Base-by-base conservation (phyloP, 768 basidiomycete species). In the Amanita inopinata region DNA sequence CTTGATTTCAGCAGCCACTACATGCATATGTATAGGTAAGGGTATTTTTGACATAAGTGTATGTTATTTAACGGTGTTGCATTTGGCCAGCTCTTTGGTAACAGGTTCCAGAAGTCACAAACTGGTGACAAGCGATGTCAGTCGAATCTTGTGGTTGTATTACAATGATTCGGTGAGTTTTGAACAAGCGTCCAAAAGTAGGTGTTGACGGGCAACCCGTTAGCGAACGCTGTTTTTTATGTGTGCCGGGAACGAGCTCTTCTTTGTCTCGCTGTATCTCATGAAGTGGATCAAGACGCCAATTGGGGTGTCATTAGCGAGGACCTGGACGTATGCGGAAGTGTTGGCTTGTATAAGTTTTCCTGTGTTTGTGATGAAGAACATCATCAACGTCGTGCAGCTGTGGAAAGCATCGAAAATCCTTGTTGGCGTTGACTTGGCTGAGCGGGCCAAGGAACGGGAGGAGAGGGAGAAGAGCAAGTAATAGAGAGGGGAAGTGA, bases 1-100 rank as follows among this genome's bases (percentile, higher is more conserved):
- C 77, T 99, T 45, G 96, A 99, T 61, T 99, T 99, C 60, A 83
- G 86, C 53, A 94, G 90, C 52, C 96, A 98, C 63, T 98, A 98
- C 64, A 97, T 98, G 79, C 96, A 98, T 61, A 99, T 98, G 96
- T 96, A 97, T 62, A 96, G 94, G 94, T 93, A 53, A 40, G 51
- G 46, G 14, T 27, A 3, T 2, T 19, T 8, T 31, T 14, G 10
- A 41, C 40, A 43, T 34, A 10, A 32, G 10, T 32, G 12, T 28
- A 18, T 22, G 8, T 27, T 19, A 9, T 25, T 30, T 49, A 45
- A 43, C 34, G 46, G 53, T 37, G 59, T 40, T 1, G 17, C 36
- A 20, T n/a, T 28, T 42, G 18, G 14, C 12, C 45, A 99, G 94
- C 55, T 94, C 94, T 23, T 75, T 99, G n/a, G 76, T 86, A 14